Base-by-base conservation (phyloP, 2,329 filamentous ascomycete species). In the Penicillium digitatum region DNA sequence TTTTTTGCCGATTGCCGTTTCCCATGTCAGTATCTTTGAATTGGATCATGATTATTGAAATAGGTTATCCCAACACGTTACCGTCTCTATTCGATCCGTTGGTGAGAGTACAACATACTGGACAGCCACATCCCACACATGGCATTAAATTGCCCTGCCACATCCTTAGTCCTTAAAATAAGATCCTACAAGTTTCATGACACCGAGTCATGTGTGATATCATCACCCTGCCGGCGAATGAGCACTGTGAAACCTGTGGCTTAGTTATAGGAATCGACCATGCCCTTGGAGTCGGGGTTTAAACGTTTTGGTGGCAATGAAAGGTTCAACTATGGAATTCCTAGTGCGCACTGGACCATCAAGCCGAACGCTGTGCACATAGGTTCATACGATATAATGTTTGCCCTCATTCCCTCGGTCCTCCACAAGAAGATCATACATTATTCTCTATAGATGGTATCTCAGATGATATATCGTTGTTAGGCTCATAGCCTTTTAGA, bases 41-140 rank as follows among this genome's bases (percentile, higher is more conserved):
- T 51, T 35, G 32, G 45, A 44, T n/a, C n/a, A 35, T 35, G 27
- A 56, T 51, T 45, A 34, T 51, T 51, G 32, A 51, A 55, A 9
- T 24, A n/a, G 26, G 38, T 51, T 31, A 12, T 34, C 22, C 27
- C 6, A 20, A 32, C 37, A 27, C 5, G 11, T 8, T 32, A 43
- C 34, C 14, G n/a, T 24, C 4, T n/a, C 18, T 48, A n/a, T n/a
- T 29, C 32, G 27, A 29, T 24, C 14, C n/a, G 14, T 45, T n/a
- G 14, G 18, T 32, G 22, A 32, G 8, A 32, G 12, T 27, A n/a
- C n/a, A n/a, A n/a, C n/a, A n/a, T n/a, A 29, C 16, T 27, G 10
- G 16, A 44, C n/a, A 10, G n/a, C 10, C 27, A 16, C 31, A 44
- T 31, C 40, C 31, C 27, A 44, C 10, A 11, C 1, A 32, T 45